These are phyloP conservation scores for Xanthoconium separans DNA, from an alignment of 1,284 basidiomycete species.

Conservation along the genomic window DNA sequence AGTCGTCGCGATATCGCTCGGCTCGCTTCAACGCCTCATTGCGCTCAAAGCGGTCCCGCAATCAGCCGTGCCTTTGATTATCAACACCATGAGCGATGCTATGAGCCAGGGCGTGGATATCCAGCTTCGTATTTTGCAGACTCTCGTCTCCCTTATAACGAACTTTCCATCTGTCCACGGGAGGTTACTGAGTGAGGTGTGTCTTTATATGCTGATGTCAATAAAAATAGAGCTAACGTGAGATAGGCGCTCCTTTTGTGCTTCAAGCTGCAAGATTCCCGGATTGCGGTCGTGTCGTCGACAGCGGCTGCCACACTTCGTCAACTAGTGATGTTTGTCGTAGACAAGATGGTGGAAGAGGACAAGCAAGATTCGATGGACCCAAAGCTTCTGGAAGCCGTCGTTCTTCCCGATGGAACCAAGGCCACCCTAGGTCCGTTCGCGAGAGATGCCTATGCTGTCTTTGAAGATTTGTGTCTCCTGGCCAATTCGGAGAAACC, in stretches of 20 bases:
- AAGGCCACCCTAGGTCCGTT: constrained; percentile 70
- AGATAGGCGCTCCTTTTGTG: constrained; percentile 83
- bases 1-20: constrained; percentile 89
- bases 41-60: constrained; percentile 83
- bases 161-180: constrained; percentile 84
- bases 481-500: constrained; percentile 84
- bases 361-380: constrained; percentile 51
- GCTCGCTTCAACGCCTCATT: constrained; percentile 90
- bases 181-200: constrained; percentile 73
- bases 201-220: constrained; percentile 25
- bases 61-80: constrained; percentile 73
- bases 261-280: constrained; percentile 93
- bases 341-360: constrained; percentile 90
- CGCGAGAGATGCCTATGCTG: constrained; percentile 81
- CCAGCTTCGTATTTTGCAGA: constrained; percentile 89
- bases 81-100: constrained; percentile 82
- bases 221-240: neutral
- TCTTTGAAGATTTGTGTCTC: constrained; percentile 89
- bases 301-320: constrained; percentile 96
- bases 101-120: constrained; percentile 93
- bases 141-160: constrained; percentile 84
- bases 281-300: constrained; percentile 94
- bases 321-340: constrained; percentile 96
- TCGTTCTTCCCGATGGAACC: constrained; percentile 63
- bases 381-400: constrained; percentile 38